These are phyloP conservation scores for Oryza brachyantha DNA, from an alignment of 176 grass and related monocot species.

Conservation along the genomic window DNA sequence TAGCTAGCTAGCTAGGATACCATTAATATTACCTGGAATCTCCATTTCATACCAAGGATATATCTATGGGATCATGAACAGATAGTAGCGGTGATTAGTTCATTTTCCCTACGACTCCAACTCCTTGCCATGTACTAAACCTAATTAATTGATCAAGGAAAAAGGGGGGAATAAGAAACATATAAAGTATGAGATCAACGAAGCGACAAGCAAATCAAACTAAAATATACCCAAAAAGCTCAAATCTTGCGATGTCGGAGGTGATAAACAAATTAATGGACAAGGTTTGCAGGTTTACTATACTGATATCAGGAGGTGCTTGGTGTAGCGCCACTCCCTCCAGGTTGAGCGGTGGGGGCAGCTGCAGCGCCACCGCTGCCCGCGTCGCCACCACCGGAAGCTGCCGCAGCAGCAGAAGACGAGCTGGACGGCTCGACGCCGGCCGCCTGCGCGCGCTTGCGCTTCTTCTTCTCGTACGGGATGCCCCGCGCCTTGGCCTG, in stretches of 20 bases:
- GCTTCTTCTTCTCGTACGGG: slow-evolving; percentile 98
- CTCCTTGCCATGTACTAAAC: slow-evolving; percentile 13
- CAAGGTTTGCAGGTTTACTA: slow-evolving; percentile 45
- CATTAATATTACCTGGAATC: slow-evolving; percentile 30
- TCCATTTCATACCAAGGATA: slow-evolving; percentile 12
- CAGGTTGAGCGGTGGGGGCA: slow-evolving; percentile 2
- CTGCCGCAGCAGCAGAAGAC: slow-evolving; percentile 4
- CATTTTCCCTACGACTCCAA: slow-evolving; percentile 8
- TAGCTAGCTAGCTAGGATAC: not conserved
- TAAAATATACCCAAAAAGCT: slow-evolving; percentile 13
- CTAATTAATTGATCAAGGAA: slow-evolving; percentile 17
- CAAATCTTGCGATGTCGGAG: slow-evolving; percentile 33
- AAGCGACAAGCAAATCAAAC: slow-evolving; percentile 15
- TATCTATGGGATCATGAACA: slow-evolving; percentile 31
- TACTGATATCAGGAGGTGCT: slow-evolving; percentile 32
- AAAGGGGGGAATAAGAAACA: not conserved
- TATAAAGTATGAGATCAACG: not conserved
- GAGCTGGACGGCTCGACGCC: slow-evolving; percentile 10
- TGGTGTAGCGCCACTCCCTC: slow-evolving; percentile 31
- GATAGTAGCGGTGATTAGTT: slow-evolving; percentile 15
- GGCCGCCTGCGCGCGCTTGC: slow-evolving; percentile 54
- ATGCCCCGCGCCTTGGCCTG: slow-evolving; percentile 95
- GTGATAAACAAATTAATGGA: slow-evolving; percentile 16
- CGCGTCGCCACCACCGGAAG: not conserved
- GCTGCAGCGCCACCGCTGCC: not conserved